Evolutionary conservation across 768 basidiomycete genomes (phyloP), one percentile per base, ranked within the genome.

Genomic region (Naganishia vishniacii): DNA sequence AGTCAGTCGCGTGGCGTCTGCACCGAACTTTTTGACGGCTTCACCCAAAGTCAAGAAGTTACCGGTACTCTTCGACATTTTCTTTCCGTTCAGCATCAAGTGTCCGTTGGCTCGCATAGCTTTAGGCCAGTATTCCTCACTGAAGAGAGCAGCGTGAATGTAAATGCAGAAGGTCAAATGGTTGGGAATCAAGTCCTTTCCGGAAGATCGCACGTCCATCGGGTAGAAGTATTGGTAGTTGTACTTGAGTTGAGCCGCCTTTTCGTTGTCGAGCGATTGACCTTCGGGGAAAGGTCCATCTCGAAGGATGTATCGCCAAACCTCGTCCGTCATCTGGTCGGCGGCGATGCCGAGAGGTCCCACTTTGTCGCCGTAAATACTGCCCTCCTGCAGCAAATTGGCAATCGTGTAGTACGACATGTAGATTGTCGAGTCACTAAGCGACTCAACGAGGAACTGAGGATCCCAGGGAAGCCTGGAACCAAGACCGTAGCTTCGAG

Each of bases 211-310:
- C 71, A 99, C 84, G 79, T 98, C 91, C 81, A 97, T 87, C 59
- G 95, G 94, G 79, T 99, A 99, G 81, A 94, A 98, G 81, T 97
- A 99, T 32, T 87, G 81, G 82, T 87, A 98, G 78, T 91, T 87
- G 77, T 88, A 87, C 76, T 88, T 92, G 78, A 98, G 82, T 16
- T 82, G 81, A 73, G 92, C 87, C 32, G 85, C 88, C 71, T 89
- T 90, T 73, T 89, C 88, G 67, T 81, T 82, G 1, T 85, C 78
- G 46, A 95, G 75, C 5, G 87, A 82, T 0, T 87, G 80, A 18
- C 82, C 59, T 20, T 67, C 59, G n/a, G 80, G 80, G 71, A 75
- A 71, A 1, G 70, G 75, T 13, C 73, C 75, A 49, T 85, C 78
- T 73, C 84, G 83, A 77, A 92, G 87, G 68, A 99, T 79, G 79